Percentiles rank a stretch among this genome's conserved stretches.
These are phyloP conservation scores for Licmophora abbreviata DNA, from an alignment of 108 stramenopile species.

Conservation along the genomic window DNA sequence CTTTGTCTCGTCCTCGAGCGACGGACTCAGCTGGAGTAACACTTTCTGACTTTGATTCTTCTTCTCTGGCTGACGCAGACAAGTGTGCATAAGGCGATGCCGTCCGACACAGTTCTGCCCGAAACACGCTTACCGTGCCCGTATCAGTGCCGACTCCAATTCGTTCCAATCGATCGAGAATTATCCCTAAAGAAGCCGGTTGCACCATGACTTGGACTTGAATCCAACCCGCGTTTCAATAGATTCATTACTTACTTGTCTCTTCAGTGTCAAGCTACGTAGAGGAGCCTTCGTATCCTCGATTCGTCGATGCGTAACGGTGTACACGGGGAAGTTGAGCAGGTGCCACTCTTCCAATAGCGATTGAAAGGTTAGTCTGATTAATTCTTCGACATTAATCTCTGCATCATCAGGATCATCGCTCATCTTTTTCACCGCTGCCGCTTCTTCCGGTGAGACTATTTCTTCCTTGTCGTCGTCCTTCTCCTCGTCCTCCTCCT, in stretches of 20 bases:
- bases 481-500: conserved; percentile 6
- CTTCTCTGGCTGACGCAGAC: not conserved
- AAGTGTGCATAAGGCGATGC: conserved; percentile 5
- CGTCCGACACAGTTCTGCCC: conserved; percentile 21
- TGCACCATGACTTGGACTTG: conserved; percentile 17
- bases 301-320: too few species aligned
- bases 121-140: conserved; percentile 26
- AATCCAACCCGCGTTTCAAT: too few species aligned
- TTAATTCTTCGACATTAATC: conserved; percentile 16
- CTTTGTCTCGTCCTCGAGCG: not conserved
- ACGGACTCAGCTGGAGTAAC: not conserved
- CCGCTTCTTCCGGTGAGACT: conserved; percentile 8
- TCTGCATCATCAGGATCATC: conserved; percentile 7
- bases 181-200: conserved; percentile 10
- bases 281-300: too few species aligned
- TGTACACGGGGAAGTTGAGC: conserved; percentile 14
- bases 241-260: too few species aligned
- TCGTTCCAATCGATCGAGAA: conserved; percentile 31
- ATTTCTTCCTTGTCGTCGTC: too few species aligned
- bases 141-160: conserved; percentile 39
- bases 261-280: too few species aligned
- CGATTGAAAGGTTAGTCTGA: conserved; percentile 12
- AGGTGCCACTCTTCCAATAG: conserved; percentile 16
- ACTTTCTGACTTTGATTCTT: too few species aligned
- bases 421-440: not conserved